These are phyloP conservation scores for Neofusicoccum kwambonambiense DNA, from an alignment of 2,329 filamentous ascomycete species.

Conservation along the genomic window DNA sequence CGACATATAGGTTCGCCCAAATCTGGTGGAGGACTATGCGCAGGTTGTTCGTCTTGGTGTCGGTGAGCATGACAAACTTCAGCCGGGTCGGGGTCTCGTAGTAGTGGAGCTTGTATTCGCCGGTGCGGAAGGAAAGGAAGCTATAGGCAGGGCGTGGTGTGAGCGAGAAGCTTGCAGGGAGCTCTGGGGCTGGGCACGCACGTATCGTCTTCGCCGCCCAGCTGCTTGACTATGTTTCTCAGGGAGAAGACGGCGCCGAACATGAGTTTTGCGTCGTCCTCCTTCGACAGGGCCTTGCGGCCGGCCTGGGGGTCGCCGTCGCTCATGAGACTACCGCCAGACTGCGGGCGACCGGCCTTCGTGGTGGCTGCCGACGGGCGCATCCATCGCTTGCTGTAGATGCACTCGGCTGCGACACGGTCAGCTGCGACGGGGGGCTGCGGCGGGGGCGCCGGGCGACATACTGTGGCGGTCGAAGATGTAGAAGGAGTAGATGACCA, in stretches of 20 bases:
- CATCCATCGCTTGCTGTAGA: conserved; percentile 89
- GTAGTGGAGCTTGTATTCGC: conserved; percentile 96
- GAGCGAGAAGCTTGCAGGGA: background rate
- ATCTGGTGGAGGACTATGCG: conserved; percentile 95
- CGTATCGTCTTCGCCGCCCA: conserved; percentile 87
- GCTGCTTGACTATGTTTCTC: conserved; percentile 93
- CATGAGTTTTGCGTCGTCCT: conserved; percentile 89
- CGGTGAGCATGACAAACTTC: conserved; percentile 95
- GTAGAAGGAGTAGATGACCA: conserved; percentile 97
- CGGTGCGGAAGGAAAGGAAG: conserved; percentile 91
- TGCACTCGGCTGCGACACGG: conserved; percentile 75
- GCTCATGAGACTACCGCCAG: conserved; percentile 44
- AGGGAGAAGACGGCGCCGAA: conserved; percentile 96
- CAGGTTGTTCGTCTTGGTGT: conserved; percentile 85
- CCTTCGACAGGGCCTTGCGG: conserved; percentile 51
- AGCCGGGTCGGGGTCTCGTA: conserved; percentile 96
- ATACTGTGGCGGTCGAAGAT: conserved; percentile 98
- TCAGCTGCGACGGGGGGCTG: conserved; percentile 10
- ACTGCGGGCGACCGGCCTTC: conserved; percentile 51
- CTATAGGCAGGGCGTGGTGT: conserved; percentile 42
- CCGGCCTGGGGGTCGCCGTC: conserved; percentile 38
- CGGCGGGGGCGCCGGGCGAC: conserved; percentile 27
- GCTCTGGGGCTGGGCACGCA: conserved; percentile 30
- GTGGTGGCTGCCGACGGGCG: conserved; percentile 47
- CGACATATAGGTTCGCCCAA: conserved; percentile 96